phyloP scores from a whole-genome alignment of 495 filamentous ascomycete species.

The Cryomyces antarcticus region DNA sequence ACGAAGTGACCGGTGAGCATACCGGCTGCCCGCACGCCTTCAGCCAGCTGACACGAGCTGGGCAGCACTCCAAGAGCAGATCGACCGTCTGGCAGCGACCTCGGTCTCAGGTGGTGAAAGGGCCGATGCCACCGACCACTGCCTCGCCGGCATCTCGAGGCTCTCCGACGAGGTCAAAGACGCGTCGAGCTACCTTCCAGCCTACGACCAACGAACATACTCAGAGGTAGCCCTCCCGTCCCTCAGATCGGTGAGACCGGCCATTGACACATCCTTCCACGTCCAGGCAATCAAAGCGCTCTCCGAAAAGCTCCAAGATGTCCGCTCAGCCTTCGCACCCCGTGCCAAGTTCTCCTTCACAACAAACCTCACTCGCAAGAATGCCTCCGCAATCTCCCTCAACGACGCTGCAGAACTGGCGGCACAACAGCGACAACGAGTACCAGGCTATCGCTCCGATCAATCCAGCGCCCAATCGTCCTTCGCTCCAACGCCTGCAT shows the following conservation, averaged over 20 bases:
- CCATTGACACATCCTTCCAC: background rate
- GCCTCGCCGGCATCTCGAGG: slow-evolving; percentile 40
- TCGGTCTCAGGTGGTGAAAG: slow-evolving; percentile 34
- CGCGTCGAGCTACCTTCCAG: slow-evolving; percentile 44
- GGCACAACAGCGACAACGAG: slow-evolving; percentile 17
- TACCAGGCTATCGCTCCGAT: slow-evolving; percentile 24
- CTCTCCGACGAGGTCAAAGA: slow-evolving; percentile 51
- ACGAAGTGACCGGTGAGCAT: slow-evolving; percentile 41
- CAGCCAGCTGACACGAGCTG: slow-evolving; percentile 2
- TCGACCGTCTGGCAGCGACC: slow-evolving; percentile 31
- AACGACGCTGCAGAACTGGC: slow-evolving; percentile 9
- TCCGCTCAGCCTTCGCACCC: slow-evolving; percentile 35
- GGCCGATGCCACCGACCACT: slow-evolving; percentile 45
- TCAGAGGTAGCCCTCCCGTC: slow-evolving; percentile 30
- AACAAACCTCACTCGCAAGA: slow-evolving; percentile 6
- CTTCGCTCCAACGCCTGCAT: slow-evolving; percentile 26
- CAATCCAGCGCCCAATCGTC: slow-evolving; percentile 30
- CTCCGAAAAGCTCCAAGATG: slow-evolving; percentile 39
- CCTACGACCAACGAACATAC: slow-evolving; percentile 60
- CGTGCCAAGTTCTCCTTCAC: slow-evolving; percentile 58
- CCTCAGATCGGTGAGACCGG: background rate
- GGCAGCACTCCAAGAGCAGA: slow-evolving; percentile 40
- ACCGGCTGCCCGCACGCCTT: background rate
- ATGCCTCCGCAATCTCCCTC: slow-evolving; percentile 28
- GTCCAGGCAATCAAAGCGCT: slow-evolving; percentile 45